phyloP scores from a whole-genome alignment of 768 basidiomycete species.

The Lactifluus hygrophoroides region DNA sequence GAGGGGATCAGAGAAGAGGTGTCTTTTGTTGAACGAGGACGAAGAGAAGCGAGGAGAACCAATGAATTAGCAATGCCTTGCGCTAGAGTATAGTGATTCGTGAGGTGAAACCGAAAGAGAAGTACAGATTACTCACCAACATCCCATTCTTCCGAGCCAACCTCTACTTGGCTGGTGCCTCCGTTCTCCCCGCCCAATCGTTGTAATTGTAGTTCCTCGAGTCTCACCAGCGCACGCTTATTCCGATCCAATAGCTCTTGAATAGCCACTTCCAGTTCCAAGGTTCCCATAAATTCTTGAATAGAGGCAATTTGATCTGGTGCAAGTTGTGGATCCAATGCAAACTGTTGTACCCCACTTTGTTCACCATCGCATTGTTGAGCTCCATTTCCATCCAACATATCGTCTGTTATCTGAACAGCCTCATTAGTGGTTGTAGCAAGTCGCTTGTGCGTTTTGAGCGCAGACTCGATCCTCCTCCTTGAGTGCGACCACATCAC shows the following conservation, averaged over 20 bases:
- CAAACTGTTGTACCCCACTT: constrained; percentile 29
- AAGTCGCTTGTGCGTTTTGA: constrained; percentile 9
- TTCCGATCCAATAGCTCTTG: constrained; percentile 62
- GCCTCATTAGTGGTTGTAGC: neutral
- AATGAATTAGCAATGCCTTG: constrained; percentile 67
- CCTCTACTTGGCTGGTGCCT: constrained; percentile 39
- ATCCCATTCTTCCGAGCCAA: constrained; percentile 77
- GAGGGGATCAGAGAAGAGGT: constrained; percentile 51
- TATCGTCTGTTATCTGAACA: constrained; percentile 2
- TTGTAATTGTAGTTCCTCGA: constrained; percentile 56
- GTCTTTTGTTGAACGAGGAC: constrained; percentile 48
- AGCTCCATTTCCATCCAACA: constrained; percentile 12
- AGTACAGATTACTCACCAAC: constrained; percentile 42
- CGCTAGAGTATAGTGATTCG: constrained; percentile 35
- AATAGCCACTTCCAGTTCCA: constrained; percentile 62
- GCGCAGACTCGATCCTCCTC: constrained; percentile 26
- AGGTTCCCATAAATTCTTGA: constrained; percentile 49
- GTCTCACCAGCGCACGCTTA: constrained; percentile 48
- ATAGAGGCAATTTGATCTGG: constrained; percentile 47
- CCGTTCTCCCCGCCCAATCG: constrained; percentile 43
- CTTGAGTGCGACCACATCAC: constrained; percentile 45
- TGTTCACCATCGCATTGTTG: constrained; percentile 20
- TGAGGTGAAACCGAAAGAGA: neutral
- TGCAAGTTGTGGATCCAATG: constrained; percentile 47
- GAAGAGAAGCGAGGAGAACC: constrained; percentile 55